Percentiles rank a stretch among this genome's conserved stretches.
phyloP scores from a whole-genome alignment of 306 rosid species.

The Fragaria vesca region DNA sequence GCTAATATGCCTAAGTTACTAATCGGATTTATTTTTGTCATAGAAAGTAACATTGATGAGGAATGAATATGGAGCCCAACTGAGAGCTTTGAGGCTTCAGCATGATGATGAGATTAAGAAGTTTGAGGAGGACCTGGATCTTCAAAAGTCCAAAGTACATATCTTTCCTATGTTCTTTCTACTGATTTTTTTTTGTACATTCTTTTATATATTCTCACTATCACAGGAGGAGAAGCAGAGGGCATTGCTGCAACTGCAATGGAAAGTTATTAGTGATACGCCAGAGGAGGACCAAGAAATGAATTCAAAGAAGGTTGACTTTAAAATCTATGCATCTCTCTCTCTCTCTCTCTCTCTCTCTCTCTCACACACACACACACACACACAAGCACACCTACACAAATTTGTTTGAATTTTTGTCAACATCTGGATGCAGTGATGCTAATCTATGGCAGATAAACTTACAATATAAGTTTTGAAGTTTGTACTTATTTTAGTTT shows the following conservation, averaged over 20 bases:
- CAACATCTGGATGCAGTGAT: background rate
- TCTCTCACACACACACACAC: background rate
- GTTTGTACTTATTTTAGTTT: background rate
- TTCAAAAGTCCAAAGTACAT: constrained; percentile 82
- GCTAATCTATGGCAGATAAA: background rate
- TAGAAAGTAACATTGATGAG: constrained; percentile 65
- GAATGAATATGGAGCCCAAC: constrained; percentile 77
- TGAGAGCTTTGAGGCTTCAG: constrained; percentile 69
- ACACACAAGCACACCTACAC: background rate
- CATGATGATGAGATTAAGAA: constrained; percentile 81
- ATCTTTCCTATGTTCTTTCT: constrained; percentile 23
- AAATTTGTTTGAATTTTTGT: background rate
- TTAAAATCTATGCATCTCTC: background rate
- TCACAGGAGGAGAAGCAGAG: constrained; percentile 92
- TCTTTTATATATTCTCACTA: constrained; percentile 20
- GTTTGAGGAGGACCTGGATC: constrained; percentile 82
- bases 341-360: constrained; percentile 21
- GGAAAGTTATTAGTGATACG: constrained; percentile 94
- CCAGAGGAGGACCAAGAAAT: constrained; percentile 86
- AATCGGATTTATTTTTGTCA: constrained; percentile 14
- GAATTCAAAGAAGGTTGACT: constrained; percentile 72
- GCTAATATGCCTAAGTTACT: constrained; percentile 19
- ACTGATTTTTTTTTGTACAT: background rate
- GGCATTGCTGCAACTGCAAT: constrained; percentile 90
- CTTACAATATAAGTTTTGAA: background rate